Percentiles rank a stretch among this genome's conserved stretches.
phyloP scores from a whole-genome alignment of 1,139 yeast genomes.

The Pichia cactophila region DNA sequence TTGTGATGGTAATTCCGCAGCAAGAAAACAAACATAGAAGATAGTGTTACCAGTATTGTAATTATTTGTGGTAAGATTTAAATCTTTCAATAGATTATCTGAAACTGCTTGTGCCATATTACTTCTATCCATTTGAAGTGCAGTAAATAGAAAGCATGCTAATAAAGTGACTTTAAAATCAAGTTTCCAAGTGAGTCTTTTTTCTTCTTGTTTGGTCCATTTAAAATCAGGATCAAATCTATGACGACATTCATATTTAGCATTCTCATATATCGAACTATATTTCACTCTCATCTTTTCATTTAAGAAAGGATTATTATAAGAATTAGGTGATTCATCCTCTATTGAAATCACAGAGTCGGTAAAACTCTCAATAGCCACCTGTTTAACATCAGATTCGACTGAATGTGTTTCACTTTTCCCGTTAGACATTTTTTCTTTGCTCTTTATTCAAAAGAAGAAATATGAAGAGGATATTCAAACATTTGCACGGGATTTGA shows the following conservation, averaged over 20 bases:
- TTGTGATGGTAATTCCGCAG: constrained; percentile 50
- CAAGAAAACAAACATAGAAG: constrained; percentile 37
- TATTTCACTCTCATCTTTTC: constrained; percentile 37
- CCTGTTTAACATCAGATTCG: background rate
- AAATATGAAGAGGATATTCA: background rate
- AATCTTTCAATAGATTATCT: constrained; percentile 39
- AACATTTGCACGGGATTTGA: background rate
- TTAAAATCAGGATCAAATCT: constrained; percentile 38
- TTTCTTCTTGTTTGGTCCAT: constrained; percentile 40
- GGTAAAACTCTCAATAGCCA: background rate
- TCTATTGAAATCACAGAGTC: background rate
- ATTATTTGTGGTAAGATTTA: constrained; percentile 38
- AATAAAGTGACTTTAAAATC: constrained; percentile 40
- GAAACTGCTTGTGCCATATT: constrained; percentile 45
- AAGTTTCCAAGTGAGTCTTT: constrained; percentile 33
- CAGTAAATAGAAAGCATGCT: constrained; percentile 45
- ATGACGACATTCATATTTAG: constrained; percentile 37
- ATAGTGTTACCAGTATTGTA: constrained; percentile 44
- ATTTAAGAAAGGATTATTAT: constrained; percentile 30
- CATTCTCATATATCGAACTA: constrained; percentile 33
- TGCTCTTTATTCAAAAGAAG: background rate
- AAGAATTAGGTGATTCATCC: background rate
- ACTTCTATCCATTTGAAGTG: constrained; percentile 45
- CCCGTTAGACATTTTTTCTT: background rate
- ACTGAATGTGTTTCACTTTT: background rate